Percentiles rank a stretch among this genome's conserved stretches.
These are phyloP conservation scores for Penicillium sp. DNA, from an alignment of 2,329 filamentous ascomycete genomes.

Conservation along the genomic window DNA sequence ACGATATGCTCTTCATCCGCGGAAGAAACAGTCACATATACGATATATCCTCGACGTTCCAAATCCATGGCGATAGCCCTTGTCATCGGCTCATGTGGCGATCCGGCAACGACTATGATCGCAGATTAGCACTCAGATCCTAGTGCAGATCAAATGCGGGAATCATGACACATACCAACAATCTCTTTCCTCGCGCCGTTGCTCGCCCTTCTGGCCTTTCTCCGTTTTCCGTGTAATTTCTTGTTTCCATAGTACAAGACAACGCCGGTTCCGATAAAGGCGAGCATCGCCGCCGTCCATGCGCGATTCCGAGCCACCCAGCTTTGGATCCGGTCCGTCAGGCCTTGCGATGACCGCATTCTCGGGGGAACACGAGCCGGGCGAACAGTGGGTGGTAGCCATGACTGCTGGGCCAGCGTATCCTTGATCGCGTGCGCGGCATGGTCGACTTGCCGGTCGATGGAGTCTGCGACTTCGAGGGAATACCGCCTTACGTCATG, in stretches of 20 bases:
- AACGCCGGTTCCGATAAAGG: conserved; percentile 66
- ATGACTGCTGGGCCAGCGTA: conserved; percentile 64
- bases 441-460: conserved; percentile 77
- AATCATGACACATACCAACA: conserved; percentile 48
- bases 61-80: conserved; percentile 81
- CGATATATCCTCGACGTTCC: conserved; percentile 87
- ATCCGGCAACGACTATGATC: conserved; percentile 75
- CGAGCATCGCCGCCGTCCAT: conserved; percentile 67
- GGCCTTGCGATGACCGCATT: conserved; percentile 39
- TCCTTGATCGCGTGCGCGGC: conserved; percentile 71
- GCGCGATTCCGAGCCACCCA: conserved; percentile 75
- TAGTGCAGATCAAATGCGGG: conserved; percentile 10
- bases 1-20: conserved; percentile 80
- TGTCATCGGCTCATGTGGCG: conserved; percentile 78
- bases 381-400: conserved; percentile 70
- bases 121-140: conserved; percentile 14
- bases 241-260: conserved; percentile 62
- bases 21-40: conserved; percentile 85
- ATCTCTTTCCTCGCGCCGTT: conserved; percentile 89
- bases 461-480: conserved; percentile 70
- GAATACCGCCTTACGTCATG: conserved; percentile 71
- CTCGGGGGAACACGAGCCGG: conserved; percentile 44
- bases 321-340: conserved; percentile 60
- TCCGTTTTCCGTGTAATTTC: conserved; percentile 58
- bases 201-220: conserved; percentile 73